These are phyloP conservation scores for Leccinum proximum DNA, from an alignment of 1,284 basidiomycete species.

Conservation along the genomic window DNA sequence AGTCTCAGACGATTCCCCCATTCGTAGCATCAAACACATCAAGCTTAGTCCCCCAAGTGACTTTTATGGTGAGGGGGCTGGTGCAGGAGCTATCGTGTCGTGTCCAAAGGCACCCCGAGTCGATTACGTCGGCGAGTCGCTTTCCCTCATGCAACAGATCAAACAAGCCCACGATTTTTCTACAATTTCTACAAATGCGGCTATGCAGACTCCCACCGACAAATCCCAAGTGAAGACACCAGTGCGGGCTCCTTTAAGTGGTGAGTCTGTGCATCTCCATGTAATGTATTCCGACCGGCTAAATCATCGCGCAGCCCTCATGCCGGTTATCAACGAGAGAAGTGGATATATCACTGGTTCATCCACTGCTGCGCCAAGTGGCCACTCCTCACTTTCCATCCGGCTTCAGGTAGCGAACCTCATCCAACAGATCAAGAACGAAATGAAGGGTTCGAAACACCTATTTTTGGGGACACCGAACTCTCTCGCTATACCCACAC, in stretches of 20 bases:
- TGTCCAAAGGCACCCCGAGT: conserved; percentile 44
- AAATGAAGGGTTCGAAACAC: conserved; percentile 68
- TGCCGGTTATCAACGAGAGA: conserved; percentile 12
- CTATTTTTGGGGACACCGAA: conserved; percentile 62
- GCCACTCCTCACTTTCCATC: conserved; percentile 61
- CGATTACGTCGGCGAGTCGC: conserved; percentile 73
- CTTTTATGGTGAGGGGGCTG: conserved; percentile 44
- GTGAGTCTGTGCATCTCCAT: conserved; percentile 14
- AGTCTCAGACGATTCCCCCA: conserved; percentile 39
- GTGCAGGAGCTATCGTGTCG: conserved; percentile 44
- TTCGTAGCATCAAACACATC: conserved; percentile 72
- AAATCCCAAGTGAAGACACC: conserved; percentile 10
- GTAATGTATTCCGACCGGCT: conserved; percentile 2
- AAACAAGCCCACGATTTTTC: conserved; percentile 72
- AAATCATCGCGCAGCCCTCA: conserved; percentile 13
- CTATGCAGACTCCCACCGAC: conserved; percentile 26
- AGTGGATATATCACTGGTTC: conserved; percentile 18
- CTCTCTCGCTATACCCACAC: conserved; percentile 39
- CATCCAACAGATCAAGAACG: conserved; percentile 81
- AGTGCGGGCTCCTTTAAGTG: conserved; percentile 2
- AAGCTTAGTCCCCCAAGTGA: conserved; percentile 65
- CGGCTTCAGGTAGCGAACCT: conserved; percentile 72
- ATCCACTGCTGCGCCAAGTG: conserved; percentile 29
- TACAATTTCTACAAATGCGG: conserved; percentile 59
- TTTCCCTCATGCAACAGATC: conserved; percentile 72